Evolutionary conservation across 257 asterid genomes (phyloP), one percentile per base, ranked within the genome.

Genomic region (Petunia axillaris): DNA sequence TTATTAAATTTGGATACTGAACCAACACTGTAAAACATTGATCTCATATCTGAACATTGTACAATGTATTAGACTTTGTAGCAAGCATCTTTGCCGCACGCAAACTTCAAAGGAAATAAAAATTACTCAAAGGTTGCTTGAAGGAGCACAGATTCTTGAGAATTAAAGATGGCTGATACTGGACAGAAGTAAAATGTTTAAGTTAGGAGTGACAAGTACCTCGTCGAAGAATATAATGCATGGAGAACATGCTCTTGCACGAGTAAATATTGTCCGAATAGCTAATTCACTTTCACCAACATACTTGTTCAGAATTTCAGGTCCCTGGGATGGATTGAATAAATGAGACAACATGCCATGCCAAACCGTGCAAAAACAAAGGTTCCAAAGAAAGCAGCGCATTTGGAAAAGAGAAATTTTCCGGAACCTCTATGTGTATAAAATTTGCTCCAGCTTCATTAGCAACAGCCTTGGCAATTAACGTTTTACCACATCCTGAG

Each of bases 391-490:
- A 46, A 36, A 15, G 36, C 54, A 58, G 15, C 16, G 25, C 25
- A 63, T 68, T 52, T 8, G 64, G 36, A 52, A 86, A 58, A 39
- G 40, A 73, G 80, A 82, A 68, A 58, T 38, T 14, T 54, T 44
- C 67, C 67, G 44, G 25, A 25, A 93, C 99, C 93, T 93, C 92
- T 55, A 95, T 85, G 82, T 93, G 97, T 79, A 95, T 95, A 87
- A 95, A 95, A 89, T 88, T 95, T 54, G 97, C 96, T 70, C 96
- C 98, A 8, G 97, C 96, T 89, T 92, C 97, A 80, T 86, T 92
- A 65, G 99, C 99, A 86, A 95, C 97, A 71, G 98, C 99, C 89
- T 92, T 92, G 58, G 99, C 99, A 40, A 95, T 93, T 87, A 93
- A 86, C 52, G 99, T 95, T 89, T 95, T 95, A 46, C 99, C 99